These are phyloP conservation scores for Aspergillus biplanus DNA, from an alignment of 495 filamentous ascomycete genomes.

Conservation along the genomic window DNA sequence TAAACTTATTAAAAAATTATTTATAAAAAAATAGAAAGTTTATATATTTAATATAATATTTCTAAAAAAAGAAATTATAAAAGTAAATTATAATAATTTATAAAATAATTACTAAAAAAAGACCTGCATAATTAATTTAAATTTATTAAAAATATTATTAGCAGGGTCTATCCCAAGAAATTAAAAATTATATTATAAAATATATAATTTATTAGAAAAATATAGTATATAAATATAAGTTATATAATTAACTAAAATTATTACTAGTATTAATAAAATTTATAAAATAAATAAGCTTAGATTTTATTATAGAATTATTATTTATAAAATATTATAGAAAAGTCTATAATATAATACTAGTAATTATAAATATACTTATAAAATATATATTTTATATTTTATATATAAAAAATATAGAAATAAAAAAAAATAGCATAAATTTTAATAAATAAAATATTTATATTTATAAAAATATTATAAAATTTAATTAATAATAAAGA, in stretches of 20 bases:
- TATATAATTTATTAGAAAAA: background rate
- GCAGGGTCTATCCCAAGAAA: background rate
- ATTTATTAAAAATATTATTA: too few species aligned
- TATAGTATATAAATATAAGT: too few species aligned
- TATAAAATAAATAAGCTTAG: conserved; percentile 2
- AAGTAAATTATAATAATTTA: too few species aligned
- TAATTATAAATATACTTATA: too few species aligned
- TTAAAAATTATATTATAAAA: background rate
- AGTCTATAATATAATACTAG: too few species aligned
- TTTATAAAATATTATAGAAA: too few species aligned
- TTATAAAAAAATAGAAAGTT: too few species aligned
- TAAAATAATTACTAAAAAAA: too few species aligned
- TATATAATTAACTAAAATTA: background rate
- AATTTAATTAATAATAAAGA: background rate
- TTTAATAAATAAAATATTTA: background rate
- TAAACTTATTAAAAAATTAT: too few species aligned
- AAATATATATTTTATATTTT: background rate
- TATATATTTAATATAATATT: too few species aligned
- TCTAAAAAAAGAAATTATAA: too few species aligned
- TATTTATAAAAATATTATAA: background rate
- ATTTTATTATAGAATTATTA: background rate
- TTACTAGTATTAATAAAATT: background rate
- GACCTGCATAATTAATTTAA: too few species aligned
- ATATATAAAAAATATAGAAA: background rate
- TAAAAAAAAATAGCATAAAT: background rate